phyloP scores from a whole-genome alignment of 2,329 filamentous ascomycete species.

The Exophiala spinifera region DNA sequence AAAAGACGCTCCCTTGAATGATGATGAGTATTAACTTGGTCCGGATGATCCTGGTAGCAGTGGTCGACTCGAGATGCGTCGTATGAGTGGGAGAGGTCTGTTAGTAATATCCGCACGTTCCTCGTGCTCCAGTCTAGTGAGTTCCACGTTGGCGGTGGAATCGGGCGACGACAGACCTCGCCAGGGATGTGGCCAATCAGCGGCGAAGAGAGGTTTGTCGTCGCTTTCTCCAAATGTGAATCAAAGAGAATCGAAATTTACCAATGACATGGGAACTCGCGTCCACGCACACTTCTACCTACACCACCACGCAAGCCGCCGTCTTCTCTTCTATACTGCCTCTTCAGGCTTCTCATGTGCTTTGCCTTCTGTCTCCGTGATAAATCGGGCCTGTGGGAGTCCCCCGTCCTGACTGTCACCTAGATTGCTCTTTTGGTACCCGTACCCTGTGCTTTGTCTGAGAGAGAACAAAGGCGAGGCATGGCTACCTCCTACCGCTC shows the following conservation, averaged over 20 bases:
- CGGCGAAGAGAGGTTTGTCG: background rate
- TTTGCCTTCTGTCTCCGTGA: conserved; percentile 2
- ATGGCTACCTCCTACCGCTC: conserved; percentile 20
- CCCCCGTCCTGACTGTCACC: background rate
- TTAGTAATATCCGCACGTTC: no score
- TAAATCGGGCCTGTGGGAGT: background rate
- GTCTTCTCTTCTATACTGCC: background rate
- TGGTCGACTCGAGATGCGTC: no score
- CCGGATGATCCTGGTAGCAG: no score
- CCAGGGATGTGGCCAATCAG: conserved; percentile 7
- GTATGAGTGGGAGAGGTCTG: no score
- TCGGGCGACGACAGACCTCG: background rate
- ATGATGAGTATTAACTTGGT: no score
- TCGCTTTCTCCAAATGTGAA: background rate
- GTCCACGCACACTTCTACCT: conserved; percentile 6
- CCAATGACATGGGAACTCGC: conserved; percentile 9
- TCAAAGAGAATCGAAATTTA: conserved; percentile 1
- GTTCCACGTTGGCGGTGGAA: background rate
- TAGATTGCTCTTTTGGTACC: background rate
- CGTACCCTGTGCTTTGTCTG: conserved; percentile 3
- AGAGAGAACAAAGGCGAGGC: conserved; percentile 3
- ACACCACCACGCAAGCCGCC: background rate
- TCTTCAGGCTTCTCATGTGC: background rate
- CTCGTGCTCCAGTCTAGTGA: no score
- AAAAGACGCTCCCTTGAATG: background rate